Conservation (phyloP, 2,329 filamentous ascomycete genomes). For the Colletotrichum plurivorum region DNA sequence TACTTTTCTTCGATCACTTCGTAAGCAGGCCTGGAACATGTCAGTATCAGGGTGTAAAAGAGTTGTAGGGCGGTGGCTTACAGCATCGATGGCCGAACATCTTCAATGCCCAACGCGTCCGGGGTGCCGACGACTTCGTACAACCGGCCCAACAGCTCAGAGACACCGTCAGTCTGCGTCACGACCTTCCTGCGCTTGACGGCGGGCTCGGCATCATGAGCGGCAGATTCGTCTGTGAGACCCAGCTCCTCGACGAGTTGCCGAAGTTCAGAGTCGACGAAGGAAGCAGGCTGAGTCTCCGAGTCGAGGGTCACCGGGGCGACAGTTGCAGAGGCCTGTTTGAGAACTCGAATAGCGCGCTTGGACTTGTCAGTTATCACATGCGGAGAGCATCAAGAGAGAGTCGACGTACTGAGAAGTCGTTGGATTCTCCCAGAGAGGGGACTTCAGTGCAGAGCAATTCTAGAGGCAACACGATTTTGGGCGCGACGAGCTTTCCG, state of each 20-base stretch:
- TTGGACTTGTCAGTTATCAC: slow-evolving; percentile 33
- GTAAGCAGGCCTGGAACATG: slow-evolving; percentile 56
- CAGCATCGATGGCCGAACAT: slow-evolving; percentile 47
- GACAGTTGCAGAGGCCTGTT: slow-evolving; percentile 43
- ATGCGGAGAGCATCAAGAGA: not conserved
- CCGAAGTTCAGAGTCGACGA: slow-evolving; percentile 45
- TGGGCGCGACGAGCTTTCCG: slow-evolving; percentile 57
- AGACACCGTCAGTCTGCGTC: too few species aligned
- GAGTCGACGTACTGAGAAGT: slow-evolving; percentile 57
- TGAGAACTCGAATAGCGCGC: slow-evolving; percentile 50
- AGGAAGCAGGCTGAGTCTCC: slow-evolving; percentile 43
- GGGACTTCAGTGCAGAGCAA: slow-evolving; percentile 51
- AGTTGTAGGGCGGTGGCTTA: slow-evolving; percentile 53
- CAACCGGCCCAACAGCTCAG: too few species aligned
- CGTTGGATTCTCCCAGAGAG: slow-evolving; percentile 51
- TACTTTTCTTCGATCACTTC: slow-evolving; percentile 60
- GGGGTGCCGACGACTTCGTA: too few species aligned
- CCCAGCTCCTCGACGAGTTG: slow-evolving; percentile 43
- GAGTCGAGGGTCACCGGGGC: slow-evolving; percentile 41
- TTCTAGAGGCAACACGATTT: slow-evolving; percentile 59
- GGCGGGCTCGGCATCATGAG: slow-evolving; percentile 41
- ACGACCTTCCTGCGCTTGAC: slow-evolving; percentile 51
- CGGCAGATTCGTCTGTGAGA: slow-evolving; percentile 28
- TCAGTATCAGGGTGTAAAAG: slow-evolving; percentile 12
- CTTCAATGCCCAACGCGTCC: not conserved